These are phyloP conservation scores for Globisporangium alternatum DNA, from an alignment of 352 stramenopile species.

Conservation along the genomic window DNA sequence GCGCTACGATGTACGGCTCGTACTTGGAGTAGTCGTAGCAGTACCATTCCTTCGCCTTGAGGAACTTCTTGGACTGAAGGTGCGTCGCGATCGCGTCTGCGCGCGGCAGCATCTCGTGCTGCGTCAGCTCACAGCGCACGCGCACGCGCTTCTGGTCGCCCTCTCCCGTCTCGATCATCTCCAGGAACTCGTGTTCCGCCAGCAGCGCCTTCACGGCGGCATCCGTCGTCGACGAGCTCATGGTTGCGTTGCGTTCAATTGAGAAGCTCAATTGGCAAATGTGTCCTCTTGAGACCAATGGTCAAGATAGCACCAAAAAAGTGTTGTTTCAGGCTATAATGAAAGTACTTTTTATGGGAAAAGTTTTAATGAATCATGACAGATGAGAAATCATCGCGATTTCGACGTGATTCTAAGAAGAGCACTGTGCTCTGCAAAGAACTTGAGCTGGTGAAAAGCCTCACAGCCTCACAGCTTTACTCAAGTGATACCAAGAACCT, in stretches of 20 bases:
- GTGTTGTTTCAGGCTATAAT: no score
- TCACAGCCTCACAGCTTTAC: no score
- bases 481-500: no score
- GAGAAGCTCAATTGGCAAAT: no score
- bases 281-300: background rate
- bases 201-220: slow-evolving; percentile 42
- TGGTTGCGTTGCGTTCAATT: background rate
- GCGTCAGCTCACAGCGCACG: slow-evolving; percentile 68
- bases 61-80: slow-evolving; percentile 76
- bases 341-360: no score
- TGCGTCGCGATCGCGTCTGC: slow-evolving; percentile 61
- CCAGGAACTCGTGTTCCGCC: slow-evolving; percentile 46
- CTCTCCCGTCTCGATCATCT: slow-evolving; percentile 45
- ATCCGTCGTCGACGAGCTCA: slow-evolving; percentile 9
- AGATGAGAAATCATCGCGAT: no score
- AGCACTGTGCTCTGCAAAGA: no score
- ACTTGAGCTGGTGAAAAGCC: no score
- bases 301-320: no score
- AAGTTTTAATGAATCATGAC: no score
- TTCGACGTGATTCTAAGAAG: no score
- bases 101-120: slow-evolving; percentile 75
- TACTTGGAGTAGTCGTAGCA: slow-evolving; percentile 90
- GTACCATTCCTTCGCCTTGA: slow-evolving; percentile 86
- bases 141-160: slow-evolving; percentile 46
- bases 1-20: slow-evolving; percentile 86